phyloP scores from a whole-genome alignment of 2,329 filamentous ascomycete genomes.

The Tricladium varicosporioides region DNA sequence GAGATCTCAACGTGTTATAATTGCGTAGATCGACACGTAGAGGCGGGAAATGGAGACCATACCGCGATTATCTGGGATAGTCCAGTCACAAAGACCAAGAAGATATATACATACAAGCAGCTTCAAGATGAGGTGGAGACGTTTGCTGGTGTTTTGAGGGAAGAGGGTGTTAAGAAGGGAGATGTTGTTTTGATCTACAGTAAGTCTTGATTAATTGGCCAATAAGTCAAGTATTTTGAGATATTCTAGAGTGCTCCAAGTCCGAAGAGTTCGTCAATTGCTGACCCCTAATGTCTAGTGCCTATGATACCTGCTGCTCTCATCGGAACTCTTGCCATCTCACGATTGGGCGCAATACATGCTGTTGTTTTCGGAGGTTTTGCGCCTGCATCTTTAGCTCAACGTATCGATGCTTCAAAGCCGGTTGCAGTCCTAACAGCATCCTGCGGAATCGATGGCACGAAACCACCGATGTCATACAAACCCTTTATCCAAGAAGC shows the following conservation, averaged over 20 bases:
- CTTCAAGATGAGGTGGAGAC: slow-evolving; percentile 78
- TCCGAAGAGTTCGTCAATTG: slow-evolving; percentile 1
- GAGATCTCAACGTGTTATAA: slow-evolving; percentile 92
- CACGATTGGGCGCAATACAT: slow-evolving; percentile 82
- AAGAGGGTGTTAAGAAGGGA: slow-evolving; percentile 78
- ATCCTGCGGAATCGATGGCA: slow-evolving; percentile 87
- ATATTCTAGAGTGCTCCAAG: too few relatives aligned
- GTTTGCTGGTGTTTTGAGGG: slow-evolving; percentile 76
- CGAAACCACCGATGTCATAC: slow-evolving; percentile 77
- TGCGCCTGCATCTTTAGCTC: slow-evolving; percentile 74
- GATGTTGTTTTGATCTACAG: slow-evolving; percentile 91
- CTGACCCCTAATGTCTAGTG: slow-evolving; percentile 51
- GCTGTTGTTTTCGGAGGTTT: slow-evolving; percentile 94
- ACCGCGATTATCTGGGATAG: slow-evolving; percentile 86
- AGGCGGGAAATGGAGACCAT: slow-evolving; percentile 68
- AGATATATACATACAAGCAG: slow-evolving; percentile 71
- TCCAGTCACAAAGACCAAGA: slow-evolving; percentile 73
- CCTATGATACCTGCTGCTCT: slow-evolving; percentile 91
- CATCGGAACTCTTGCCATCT: slow-evolving; percentile 80
- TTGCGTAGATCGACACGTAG: slow-evolving; percentile 86
- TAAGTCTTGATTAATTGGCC: slow-evolving; percentile 39
- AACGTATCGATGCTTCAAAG: slow-evolving; percentile 80
- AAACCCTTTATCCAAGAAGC: slow-evolving; percentile 74
- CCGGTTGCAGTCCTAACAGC: slow-evolving; percentile 80
- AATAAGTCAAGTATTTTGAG: too few relatives aligned